phyloP scores from a whole-genome alignment of 2,329 filamentous ascomycete species.

The Fonsecaea monophora region DNA sequence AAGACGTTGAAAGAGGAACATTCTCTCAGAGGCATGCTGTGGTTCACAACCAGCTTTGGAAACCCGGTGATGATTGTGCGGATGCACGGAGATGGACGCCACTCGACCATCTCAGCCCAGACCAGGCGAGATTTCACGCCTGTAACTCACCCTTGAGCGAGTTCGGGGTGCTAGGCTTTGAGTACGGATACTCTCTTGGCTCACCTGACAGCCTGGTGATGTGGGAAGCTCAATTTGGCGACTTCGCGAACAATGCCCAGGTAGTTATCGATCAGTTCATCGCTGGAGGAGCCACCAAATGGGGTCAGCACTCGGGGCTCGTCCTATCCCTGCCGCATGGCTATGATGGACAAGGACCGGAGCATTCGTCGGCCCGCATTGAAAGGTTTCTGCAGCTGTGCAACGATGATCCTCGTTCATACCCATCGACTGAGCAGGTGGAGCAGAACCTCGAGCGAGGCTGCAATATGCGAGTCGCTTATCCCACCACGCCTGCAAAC shows the following conservation, averaged over 20 bases:
- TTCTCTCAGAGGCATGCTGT: conserved; percentile 98
- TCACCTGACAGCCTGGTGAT: conserved; percentile 97
- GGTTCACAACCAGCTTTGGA: conserved; percentile 79
- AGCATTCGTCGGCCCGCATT: conserved; percentile 72
- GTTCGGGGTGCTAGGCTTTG: conserved; percentile 84
- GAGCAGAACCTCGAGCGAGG: conserved; percentile 59
- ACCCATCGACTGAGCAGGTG: conserved; percentile 93
- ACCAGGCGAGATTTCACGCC: conserved; percentile 95
- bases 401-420: conserved; percentile 95
- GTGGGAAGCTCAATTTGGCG: conserved; percentile 99
- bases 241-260: conserved; percentile 99
- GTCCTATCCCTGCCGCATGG: conserved; percentile 97
- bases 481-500: conserved; percentile 63
- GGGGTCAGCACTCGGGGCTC: conserved; percentile 96
- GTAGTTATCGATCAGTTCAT: conserved; percentile 99
- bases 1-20: conserved; percentile 98
- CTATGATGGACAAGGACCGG: conserved; percentile 96
- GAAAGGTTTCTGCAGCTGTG: conserved; percentile 96
- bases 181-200: conserved; percentile 97
- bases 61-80: conserved; percentile 53
- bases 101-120: conserved; percentile 83
- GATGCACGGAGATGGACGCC: conserved; percentile 92
- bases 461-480: background rate
- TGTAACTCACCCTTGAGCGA: conserved; percentile 89
- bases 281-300: conserved; percentile 95